Evolutionary conservation across 495 filamentous ascomycete species (phyloP).

Genomic region (Bombardia bombarda): DNA sequence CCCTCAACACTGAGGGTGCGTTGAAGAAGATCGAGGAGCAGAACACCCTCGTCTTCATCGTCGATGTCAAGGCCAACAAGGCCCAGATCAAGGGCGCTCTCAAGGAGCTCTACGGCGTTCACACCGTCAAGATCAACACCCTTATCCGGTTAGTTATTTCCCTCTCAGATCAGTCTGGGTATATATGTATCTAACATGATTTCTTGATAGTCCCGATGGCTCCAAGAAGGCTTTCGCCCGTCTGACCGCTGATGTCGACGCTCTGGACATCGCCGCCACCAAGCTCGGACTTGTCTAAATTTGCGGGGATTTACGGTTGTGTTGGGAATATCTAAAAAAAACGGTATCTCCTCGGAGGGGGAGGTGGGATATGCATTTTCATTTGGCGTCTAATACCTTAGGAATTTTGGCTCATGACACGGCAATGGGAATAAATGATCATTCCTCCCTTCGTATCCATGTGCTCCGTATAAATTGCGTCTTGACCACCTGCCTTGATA

Average conservation of each 20-base stretch:
- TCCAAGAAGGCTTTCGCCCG: conserved; percentile 97
- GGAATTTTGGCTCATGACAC: conserved; percentile 20
- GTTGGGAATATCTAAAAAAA: conserved; percentile 9
- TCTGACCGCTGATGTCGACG: conserved; percentile 92
- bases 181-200: not conserved
- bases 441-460: conserved; percentile 22
- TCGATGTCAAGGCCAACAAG: conserved; percentile 98
- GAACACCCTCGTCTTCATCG: conserved; percentile 98
- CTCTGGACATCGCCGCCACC: conserved; percentile 97
- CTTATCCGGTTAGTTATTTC: conserved; percentile 72
- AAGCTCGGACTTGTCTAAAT: conserved; percentile 95
- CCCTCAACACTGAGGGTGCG: conserved; percentile 93
- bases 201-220: conserved; percentile 67
- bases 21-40: conserved; percentile 99
- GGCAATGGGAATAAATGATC: conserved; percentile 28
- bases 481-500: too few relatives aligned
- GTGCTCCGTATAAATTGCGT: too few relatives aligned
- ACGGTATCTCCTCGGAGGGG: conserved; percentile 15
- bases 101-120: conserved; percentile 99
- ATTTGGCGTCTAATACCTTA: conserved; percentile 29
- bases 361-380: conserved; percentile 27
- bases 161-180: too few relatives aligned
- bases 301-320: conserved; percentile 4
- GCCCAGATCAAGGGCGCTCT: conserved; percentile 96
- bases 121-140: conserved; percentile 97